phyloP scores from a whole-genome alignment of 805 yeast genomes.

The Kluyveromyces aestuarii region DNA sequence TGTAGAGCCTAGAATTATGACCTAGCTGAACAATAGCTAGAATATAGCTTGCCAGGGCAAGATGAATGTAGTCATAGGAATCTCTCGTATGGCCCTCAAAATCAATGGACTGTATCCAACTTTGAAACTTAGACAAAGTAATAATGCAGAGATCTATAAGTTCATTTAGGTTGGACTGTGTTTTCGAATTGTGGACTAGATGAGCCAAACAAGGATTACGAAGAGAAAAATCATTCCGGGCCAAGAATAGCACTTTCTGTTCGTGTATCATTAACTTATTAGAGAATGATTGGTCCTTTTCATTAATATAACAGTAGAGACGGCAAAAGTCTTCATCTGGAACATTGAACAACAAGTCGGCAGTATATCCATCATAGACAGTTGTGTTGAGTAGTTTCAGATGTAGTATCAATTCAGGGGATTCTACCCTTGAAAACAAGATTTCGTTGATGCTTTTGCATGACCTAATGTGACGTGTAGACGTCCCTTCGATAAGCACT shows the following conservation, averaged over 20 bases:
- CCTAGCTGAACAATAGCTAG: slow-evolving; percentile 1
- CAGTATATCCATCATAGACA: slow-evolving; percentile 44
- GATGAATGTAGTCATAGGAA: slow-evolving; percentile 21
- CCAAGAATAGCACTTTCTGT: slow-evolving; percentile 15
- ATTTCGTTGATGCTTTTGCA: slow-evolving; percentile 31
- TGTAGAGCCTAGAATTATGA: background rate
- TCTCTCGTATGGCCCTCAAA: background rate
- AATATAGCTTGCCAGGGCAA: slow-evolving; percentile 28
- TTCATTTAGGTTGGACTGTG: background rate
- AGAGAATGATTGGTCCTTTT: background rate
- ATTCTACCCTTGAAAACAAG: slow-evolving; percentile 25
- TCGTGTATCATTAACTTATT: slow-evolving; percentile 5
- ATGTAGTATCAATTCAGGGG: slow-evolving; percentile 29
- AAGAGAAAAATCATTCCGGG: slow-evolving; percentile 28
- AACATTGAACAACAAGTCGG: slow-evolving; percentile 22
- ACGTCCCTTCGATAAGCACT: slow-evolving; percentile 41
- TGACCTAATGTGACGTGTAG: slow-evolving; percentile 30
- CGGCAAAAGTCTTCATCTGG: slow-evolving; percentile 11
- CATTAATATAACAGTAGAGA: slow-evolving; percentile 13
- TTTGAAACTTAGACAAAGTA: background rate
- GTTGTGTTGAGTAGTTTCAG: slow-evolving; percentile 37
- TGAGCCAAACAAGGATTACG: slow-evolving; percentile 29
- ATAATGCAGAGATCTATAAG: background rate
- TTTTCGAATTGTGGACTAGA: slow-evolving; percentile 12
- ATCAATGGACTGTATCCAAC: background rate